Conservation (phyloP, 257 asterid genomes). For the Datura wrightii region DNA sequence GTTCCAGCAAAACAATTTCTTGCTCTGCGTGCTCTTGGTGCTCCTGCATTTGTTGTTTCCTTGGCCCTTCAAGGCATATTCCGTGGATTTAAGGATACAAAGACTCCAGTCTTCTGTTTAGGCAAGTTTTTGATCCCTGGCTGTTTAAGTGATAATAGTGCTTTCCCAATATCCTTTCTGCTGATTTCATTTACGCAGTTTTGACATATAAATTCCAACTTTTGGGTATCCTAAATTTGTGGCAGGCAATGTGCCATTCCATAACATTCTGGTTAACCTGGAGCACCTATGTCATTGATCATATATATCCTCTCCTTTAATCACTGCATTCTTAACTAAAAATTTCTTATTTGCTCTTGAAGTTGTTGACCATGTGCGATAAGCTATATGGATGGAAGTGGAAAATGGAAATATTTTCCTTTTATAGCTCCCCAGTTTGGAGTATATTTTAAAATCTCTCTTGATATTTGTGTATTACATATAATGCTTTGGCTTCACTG, state of each 20-base stretch:
- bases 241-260: neutral
- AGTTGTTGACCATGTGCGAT: neutral
- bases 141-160: conserved; percentile 19
- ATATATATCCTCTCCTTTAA: conserved; percentile 4
- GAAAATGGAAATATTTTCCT: neutral
- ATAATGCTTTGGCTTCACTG: neutral
- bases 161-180: conserved; percentile 17
- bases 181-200: conserved; percentile 1
- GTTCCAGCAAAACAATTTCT: conserved; percentile 81
- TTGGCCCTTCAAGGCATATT: conserved; percentile 98
- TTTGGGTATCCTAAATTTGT: conserved; percentile 15
- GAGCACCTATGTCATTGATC: neutral
- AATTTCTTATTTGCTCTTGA: neutral
- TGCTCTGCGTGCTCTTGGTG: conserved; percentile 85
- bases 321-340: neutral
- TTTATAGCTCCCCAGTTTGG: neutral
- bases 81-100: conserved; percentile 96
- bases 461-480: neutral
- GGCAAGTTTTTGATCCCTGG: conserved; percentile 55
- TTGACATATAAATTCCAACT: neutral
- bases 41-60: conserved; percentile 96
- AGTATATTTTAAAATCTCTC: neutral
- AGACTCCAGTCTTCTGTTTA: conserved; percentile 88
- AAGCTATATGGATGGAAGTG: neutral
- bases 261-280: neutral